These are phyloP conservation scores for Salisapilia sapeloensis DNA, from an alignment of 352 stramenopile species.

Conservation along the genomic window DNA sequence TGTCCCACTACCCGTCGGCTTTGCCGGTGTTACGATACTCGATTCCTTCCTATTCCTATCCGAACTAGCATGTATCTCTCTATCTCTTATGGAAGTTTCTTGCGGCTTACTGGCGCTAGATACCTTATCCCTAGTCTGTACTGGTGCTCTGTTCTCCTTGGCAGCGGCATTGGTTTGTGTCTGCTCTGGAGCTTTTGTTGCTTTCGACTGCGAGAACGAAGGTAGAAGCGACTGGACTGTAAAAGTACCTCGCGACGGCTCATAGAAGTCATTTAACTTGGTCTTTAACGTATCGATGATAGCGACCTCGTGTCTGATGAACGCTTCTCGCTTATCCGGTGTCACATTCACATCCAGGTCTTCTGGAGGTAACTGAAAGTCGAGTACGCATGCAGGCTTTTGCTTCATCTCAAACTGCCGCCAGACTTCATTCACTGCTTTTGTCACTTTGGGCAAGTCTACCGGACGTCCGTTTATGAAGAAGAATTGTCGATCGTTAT, in stretches of 20 bases:
- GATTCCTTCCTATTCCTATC: no score
- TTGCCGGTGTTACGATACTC: no score
- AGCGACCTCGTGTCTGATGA: slow-evolving; percentile 51
- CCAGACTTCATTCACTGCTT: slow-evolving; percentile 85
- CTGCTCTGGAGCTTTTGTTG: background rate
- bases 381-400: slow-evolving; percentile 88
- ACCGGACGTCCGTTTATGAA: slow-evolving; percentile 94
- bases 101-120: no score
- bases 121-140: background rate
- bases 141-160: background rate
- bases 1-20: no score
- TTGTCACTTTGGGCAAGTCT: slow-evolving; percentile 76
- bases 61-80: no score
- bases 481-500: slow-evolving; percentile 90
- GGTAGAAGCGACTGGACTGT: slow-evolving; percentile 37
- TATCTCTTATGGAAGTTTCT: no score
- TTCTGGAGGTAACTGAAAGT: slow-evolving; percentile 76
- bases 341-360: slow-evolving; percentile 95
- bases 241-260: slow-evolving; percentile 41
- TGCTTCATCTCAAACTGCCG: slow-evolving; percentile 80
- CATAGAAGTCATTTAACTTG: slow-evolving; percentile 35
- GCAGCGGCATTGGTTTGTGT: background rate
- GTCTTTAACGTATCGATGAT: slow-evolving; percentile 43
- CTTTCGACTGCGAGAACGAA: background rate
- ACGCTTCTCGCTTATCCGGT: slow-evolving; percentile 94